Base-by-base conservation (phyloP, 768 basidiomycete species). In the Mycena haematopus region DNA sequence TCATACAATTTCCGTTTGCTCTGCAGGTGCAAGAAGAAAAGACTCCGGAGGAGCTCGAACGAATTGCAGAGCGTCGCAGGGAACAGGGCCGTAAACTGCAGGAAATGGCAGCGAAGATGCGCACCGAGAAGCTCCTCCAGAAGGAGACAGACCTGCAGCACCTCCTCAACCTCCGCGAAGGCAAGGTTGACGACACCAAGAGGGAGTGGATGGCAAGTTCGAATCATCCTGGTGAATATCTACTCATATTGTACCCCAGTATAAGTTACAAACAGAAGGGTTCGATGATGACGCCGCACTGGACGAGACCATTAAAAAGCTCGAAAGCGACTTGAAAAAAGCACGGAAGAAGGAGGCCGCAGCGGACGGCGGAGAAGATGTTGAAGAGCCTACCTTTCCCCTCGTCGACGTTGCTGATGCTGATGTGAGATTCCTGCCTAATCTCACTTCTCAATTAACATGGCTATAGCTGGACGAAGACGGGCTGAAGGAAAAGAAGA, bases 361-460 rank as follows among this genome's bases (percentile, higher is more conserved):
- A 21, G 88, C 86, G 36, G 93, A 94, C 13, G 89, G 88, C 11
- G 63, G 58, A 27, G 79, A 78, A 33, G 77, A 76, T 49, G 84
- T 46, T 19, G 91, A 93, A 71, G 96, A 95, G 60, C 84, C 93
- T 1, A 86, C 88, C 0, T 99, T 95, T 79, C 95, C 93, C 21
- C 82, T 99, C 2, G 80, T 96, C n/a, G 94, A 97, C 69, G 81
- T 91, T 2, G 95, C 95, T 0, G 97, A 99, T 74, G 88, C 85
- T 7, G 91, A 96, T 61, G 29, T 31, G 9, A 31, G 29, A 31
- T 31, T 9, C 29, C 9, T 4, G 29, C 29, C 9, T 31, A 31
- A 31, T 31, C 9, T 31, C 29, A 9, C 29, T 31, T 9, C 29
- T 31, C 29, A 31, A 31, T 31, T 31, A 31, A 31, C 29, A 31